Evolutionary conservation across 1,284 basidiomycete species (phyloP).

Genomic region (Ganoderma boninense): DNA sequence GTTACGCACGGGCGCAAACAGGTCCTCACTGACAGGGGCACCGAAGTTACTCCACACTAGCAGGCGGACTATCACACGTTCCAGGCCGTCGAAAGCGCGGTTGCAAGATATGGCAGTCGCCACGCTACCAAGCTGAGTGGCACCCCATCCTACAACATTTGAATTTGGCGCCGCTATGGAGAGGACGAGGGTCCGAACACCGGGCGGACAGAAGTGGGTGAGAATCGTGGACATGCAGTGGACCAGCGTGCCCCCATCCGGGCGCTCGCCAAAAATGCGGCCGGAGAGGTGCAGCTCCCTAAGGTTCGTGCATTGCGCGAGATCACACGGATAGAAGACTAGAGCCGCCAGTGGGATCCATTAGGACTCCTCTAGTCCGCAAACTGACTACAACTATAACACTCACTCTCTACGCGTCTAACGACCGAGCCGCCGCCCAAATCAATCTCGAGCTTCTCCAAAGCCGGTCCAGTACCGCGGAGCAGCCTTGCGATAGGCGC

Average conservation of each 20-base stretch:
- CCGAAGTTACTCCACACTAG: background rate
- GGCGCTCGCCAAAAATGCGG: background rate
- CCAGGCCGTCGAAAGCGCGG: background rate
- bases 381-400: background rate
- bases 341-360: background rate
- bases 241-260: background rate
- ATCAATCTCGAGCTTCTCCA: background rate
- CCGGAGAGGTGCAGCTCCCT: background rate
- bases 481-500: background rate
- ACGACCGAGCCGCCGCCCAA: background rate
- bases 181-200: background rate
- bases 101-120: background rate
- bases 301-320: background rate
- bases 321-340: background rate
- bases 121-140: background rate
- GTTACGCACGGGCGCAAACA: background rate
- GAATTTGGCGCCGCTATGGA: background rate
- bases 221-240: background rate
- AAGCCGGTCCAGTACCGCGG: background rate
- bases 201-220: background rate
- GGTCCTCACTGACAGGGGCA: background rate
- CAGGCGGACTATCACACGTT: background rate
- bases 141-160: background rate
- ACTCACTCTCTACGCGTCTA: background rate
- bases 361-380: background rate